A percentile compares a stretch with the other conserved stretches of the same genome.
Evolutionary conservation across 345 rosid species (phyloP).

Genomic region (Euphorbia lathyris): DNA sequence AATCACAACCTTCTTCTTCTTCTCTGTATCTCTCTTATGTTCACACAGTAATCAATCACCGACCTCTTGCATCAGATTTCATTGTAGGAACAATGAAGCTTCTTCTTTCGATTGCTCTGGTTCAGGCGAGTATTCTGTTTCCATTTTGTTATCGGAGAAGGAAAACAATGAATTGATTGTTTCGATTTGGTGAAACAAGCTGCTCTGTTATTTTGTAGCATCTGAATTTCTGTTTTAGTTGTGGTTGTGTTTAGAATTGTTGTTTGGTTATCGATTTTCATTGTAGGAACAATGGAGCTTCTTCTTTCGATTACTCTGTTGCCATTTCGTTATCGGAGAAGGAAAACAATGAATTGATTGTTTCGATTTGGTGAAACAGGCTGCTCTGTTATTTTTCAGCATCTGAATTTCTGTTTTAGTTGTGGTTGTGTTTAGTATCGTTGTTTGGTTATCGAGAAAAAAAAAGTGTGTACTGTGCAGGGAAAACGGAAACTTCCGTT

Average conservation of each 20-base stretch:
- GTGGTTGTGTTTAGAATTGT: background rate
- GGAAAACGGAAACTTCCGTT: too few species aligned
- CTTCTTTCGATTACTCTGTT: constrained; percentile 19
- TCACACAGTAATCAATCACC: background rate
- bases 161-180: too few species aligned
- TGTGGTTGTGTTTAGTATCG: background rate
- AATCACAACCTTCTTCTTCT: background rate
- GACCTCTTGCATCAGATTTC: constrained; percentile 1
- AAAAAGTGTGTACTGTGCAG: too few species aligned
- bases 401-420: background rate
- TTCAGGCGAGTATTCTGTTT: constrained; percentile 37
- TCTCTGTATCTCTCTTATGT: background rate
- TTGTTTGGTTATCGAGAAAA: too few species aligned
- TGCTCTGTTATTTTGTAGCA: background rate
- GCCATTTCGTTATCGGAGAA: too few species aligned
- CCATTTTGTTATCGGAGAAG: too few species aligned
- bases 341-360: too few species aligned
- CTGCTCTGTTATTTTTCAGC: background rate
- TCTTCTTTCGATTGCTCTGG: constrained; percentile 25
- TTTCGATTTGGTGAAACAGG: too few species aligned
- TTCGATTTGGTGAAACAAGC: too few species aligned
- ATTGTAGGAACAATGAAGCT: constrained; percentile 21
- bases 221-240: background rate
- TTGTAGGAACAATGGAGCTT: constrained; percentile 21
- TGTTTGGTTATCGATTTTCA: too few species aligned